These are phyloP conservation scores for Cladobotryum protrusum DNA, from an alignment of 2,329 filamentous ascomycete genomes.

Conservation along the genomic window DNA sequence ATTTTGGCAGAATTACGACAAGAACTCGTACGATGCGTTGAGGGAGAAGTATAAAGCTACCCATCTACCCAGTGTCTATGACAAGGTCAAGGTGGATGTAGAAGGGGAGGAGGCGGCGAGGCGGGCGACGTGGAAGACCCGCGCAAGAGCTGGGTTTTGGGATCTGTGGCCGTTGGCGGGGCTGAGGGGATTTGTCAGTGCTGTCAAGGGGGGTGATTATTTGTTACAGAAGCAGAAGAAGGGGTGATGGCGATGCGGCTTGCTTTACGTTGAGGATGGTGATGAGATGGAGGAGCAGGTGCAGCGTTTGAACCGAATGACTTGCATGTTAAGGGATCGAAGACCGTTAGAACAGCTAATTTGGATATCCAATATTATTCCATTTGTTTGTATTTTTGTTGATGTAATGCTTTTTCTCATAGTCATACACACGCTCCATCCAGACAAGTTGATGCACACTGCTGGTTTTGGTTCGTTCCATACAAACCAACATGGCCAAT, in stretches of 20 bases:
- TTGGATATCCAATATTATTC: no score
- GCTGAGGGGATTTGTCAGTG: conserved; percentile 40
- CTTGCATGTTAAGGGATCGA: no score
- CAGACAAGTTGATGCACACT: not conserved
- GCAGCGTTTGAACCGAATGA: no score
- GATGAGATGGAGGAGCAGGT: not conserved
- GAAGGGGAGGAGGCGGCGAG: conserved; percentile 27
- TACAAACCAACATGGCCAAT: not conserved
- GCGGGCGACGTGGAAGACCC: conserved; percentile 26
- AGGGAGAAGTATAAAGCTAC: conserved; percentile 52
- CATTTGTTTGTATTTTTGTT: not conserved
- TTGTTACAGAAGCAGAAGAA: conserved; percentile 31
- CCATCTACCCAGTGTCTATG: conserved; percentile 57
- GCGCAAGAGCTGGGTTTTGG: conserved; percentile 20
- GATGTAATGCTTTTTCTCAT: not conserved
- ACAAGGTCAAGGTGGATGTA: conserved; percentile 55
- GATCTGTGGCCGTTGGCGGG: conserved; percentile 38
- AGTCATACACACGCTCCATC: not conserved
- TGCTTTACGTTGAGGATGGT: not conserved
- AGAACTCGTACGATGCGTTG: conserved; percentile 51
- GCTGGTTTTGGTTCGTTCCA: not conserved
- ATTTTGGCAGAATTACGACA: conserved; percentile 61
- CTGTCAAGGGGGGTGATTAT: conserved; percentile 40
- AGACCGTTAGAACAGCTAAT: no score
- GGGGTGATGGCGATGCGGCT: not conserved